Evolutionary conservation across 371 early-diverging fungal genomes (phyloP).

Genomic region (Rhizomucor miehei): DNA sequence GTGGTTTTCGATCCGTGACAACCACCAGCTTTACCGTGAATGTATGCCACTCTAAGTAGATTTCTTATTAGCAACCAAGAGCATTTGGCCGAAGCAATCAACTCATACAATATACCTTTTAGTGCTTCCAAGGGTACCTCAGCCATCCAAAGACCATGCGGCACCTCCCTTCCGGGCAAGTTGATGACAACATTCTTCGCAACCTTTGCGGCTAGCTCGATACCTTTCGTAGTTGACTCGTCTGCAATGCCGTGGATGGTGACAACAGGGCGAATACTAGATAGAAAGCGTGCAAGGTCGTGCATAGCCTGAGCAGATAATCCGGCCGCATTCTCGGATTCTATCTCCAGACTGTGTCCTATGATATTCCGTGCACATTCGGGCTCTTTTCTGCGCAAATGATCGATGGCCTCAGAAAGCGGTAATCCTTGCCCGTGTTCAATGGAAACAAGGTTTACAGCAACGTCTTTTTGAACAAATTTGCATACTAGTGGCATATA

Average conservation of each 20-base stretch:
- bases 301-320: slow-evolving; percentile 7
- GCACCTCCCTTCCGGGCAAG: slow-evolving; percentile 44
- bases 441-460: slow-evolving; percentile 22
- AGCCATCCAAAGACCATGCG: slow-evolving; percentile 49
- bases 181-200: slow-evolving; percentile 32
- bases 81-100: background rate
- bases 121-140: slow-evolving; percentile 48
- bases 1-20: slow-evolving; percentile 53
- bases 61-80: background rate
- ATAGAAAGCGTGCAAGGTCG: slow-evolving; percentile 17
- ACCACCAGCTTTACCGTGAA: slow-evolving; percentile 51
- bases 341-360: slow-evolving; percentile 21
- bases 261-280: slow-evolving; percentile 16
- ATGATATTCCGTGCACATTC: slow-evolving; percentile 4
- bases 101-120: slow-evolving; percentile 36
- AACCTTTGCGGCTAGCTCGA: slow-evolving; percentile 15
- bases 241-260: slow-evolving; percentile 22
- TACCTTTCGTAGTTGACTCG: slow-evolving; percentile 4
- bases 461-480: slow-evolving; percentile 12
- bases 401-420: background rate
- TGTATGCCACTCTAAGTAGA: slow-evolving; percentile 52
- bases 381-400: slow-evolving; percentile 4
- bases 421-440: slow-evolving; percentile 14
- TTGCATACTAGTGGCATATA: slow-evolving; percentile 24
- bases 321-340: background rate